Conservation (phyloP, 192 early-diverging fungal genomes). For the Coemansia sp. region DNA sequence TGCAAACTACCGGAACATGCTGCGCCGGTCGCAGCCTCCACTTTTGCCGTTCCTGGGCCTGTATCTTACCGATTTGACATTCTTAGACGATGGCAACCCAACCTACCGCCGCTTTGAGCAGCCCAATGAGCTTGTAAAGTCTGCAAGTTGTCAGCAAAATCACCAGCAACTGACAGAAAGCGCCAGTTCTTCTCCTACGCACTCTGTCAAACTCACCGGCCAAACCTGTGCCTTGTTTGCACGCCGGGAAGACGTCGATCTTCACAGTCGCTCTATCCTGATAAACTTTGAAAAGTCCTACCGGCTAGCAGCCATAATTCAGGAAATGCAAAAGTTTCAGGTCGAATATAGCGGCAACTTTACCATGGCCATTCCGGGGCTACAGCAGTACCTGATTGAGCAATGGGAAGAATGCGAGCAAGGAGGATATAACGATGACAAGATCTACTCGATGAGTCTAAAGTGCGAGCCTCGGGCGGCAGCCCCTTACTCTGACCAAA, state of each 20-base stretch:
- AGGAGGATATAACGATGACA: conserved; percentile 48
- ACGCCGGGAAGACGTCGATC: conserved; percentile 24
- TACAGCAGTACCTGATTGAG: conserved; percentile 52
- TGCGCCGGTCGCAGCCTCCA: conserved; percentile 58
- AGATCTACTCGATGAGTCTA: conserved; percentile 44
- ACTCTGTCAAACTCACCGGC: conserved; percentile 32
- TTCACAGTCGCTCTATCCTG: conserved; percentile 47
- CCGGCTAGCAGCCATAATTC: conserved; percentile 60
- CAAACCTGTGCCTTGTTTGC: conserved; percentile 48
- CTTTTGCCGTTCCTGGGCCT: conserved; percentile 78
- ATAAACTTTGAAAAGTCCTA: conserved; percentile 85
- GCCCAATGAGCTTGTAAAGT: conserved; percentile 13
- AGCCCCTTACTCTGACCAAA: background rate
- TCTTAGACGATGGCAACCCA: conserved; percentile 81
- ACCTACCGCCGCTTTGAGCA: conserved; percentile 53
- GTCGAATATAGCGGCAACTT: conserved; percentile 63
- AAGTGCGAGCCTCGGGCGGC: conserved; percentile 39
- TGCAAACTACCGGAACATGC: conserved; percentile 53
- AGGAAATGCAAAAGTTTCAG: conserved; percentile 76
- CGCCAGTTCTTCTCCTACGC: background rate
- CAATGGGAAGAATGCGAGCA: conserved; percentile 40
- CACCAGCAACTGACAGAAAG: background rate
- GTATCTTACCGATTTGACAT: conserved; percentile 79
- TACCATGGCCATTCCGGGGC: conserved; percentile 48
- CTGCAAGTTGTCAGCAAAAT: background rate